phyloP scores from a whole-genome alignment of 768 basidiomycete genomes.

The Termitomyces sp. region DNA sequence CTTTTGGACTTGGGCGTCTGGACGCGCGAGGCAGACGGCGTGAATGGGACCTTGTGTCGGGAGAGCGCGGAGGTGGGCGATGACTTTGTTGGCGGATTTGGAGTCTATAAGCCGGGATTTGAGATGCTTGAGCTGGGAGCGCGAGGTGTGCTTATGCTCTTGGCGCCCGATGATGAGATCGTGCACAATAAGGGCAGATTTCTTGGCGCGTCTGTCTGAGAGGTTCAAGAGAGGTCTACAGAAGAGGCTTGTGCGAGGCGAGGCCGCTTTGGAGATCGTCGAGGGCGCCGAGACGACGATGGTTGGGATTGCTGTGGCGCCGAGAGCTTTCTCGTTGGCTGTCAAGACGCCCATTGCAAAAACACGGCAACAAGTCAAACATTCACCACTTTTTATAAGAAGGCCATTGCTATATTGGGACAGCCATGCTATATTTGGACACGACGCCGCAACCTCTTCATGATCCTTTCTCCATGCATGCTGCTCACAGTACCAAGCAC shows the following conservation, averaged over 20 bases:
- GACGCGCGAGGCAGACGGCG: conserved; percentile 64
- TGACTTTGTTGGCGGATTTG: conserved; percentile 64
- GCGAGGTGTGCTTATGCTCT: conserved; percentile 24
- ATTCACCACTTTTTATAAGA: background rate
- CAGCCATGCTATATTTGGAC: background rate
- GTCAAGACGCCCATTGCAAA: conserved; percentile 17
- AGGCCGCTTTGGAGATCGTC: conserved; percentile 27
- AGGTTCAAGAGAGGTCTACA: conserved; percentile 27
- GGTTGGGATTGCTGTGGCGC: background rate
- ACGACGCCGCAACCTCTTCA: no score
- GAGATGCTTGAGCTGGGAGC: conserved; percentile 53
- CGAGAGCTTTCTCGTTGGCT: background rate
- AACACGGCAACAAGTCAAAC: conserved; percentile 6
- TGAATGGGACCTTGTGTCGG: conserved; percentile 62
- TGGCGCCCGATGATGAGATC: conserved; percentile 60
- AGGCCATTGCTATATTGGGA: background rate
- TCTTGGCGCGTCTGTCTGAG: conserved; percentile 55
- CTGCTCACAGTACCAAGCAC: no score
- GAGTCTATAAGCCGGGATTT: conserved; percentile 64
- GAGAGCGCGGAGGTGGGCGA: conserved; percentile 60
- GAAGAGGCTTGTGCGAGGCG: conserved; percentile 14
- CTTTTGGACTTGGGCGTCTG: conserved; percentile 57
- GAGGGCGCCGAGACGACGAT: conserved; percentile 10
- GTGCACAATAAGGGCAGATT: conserved; percentile 58
- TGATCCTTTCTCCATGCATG: no score